These are phyloP conservation scores for Fusarium mexicanum DNA, from an alignment of 2,329 filamentous ascomycete genomes.

Conservation along the genomic window DNA sequence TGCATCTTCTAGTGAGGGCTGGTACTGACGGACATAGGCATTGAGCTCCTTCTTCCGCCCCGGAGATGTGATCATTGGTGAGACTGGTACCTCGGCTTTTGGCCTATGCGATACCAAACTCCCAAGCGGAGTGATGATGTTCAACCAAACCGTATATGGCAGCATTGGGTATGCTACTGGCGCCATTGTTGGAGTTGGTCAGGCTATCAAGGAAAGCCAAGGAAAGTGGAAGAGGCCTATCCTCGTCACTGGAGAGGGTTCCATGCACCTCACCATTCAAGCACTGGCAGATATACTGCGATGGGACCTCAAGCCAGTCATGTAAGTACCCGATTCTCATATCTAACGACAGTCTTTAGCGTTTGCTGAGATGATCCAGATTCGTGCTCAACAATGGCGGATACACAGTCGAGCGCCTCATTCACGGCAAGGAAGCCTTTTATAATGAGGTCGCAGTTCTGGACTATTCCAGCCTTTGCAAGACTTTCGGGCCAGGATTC, in stretches of 20 bases:
- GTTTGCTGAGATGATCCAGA: neutral
- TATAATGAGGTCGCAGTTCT: neutral
- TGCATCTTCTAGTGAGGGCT: rapidly evolving
- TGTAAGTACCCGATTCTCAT: neutral
- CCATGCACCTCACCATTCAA: neutral
- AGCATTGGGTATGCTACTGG: neutral
- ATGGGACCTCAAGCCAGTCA: neutral
- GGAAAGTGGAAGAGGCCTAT: neutral
- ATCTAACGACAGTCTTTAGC: neutral
- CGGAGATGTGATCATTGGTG: neutral
- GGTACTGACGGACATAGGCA: neutral
- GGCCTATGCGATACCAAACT: neutral
- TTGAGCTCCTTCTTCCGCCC: neutral
- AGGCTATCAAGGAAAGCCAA: neutral
- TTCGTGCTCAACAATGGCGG: neutral
- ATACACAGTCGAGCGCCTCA: neutral
- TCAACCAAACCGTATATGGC: neutral
- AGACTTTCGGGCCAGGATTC: neutral
- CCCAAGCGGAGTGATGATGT: neutral
- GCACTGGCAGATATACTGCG: neutral
- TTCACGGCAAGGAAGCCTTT: neutral
- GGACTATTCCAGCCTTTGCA: neutral
- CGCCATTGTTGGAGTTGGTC: neutral
- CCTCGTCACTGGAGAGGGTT: neutral
- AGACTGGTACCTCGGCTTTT: neutral